These are phyloP conservation scores for Hanseniaspora gamundiae DNA, from an alignment of 1,139 yeast species.

Conservation along the genomic window DNA sequence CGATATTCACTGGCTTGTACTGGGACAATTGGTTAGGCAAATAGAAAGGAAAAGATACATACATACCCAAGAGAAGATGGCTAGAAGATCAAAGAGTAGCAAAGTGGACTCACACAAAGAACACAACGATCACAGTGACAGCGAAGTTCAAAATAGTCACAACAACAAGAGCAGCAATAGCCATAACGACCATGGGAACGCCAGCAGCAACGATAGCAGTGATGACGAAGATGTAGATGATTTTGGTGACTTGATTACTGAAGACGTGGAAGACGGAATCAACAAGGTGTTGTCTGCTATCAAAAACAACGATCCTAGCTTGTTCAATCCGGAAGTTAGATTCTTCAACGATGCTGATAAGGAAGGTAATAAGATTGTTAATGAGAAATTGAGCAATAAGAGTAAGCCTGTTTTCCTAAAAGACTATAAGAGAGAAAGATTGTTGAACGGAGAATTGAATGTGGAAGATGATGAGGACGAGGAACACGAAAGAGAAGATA, in stretches of 20 bases:
- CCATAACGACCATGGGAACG: slow-evolving; percentile 16
- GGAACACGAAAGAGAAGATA: slow-evolving; percentile 30
- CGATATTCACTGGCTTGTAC: too few species aligned
- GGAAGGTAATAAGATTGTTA: slow-evolving; percentile 3
- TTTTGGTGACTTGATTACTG: slow-evolving; percentile 76
- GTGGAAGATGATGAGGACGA: slow-evolving; percentile 38
- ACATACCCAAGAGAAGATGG: too few species aligned
- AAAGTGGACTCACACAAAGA: too few species aligned
- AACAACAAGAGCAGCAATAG: slow-evolving; percentile 56
- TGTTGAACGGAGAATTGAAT: slow-evolving; percentile 49
- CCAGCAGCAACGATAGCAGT: slow-evolving; percentile 14
- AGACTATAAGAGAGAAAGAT: slow-evolving; percentile 81
- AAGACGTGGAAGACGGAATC: slow-evolving; percentile 73
- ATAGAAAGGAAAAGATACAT: too few species aligned
- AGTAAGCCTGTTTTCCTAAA: slow-evolving; percentile 79
- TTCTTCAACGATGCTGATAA: slow-evolving; percentile 59
- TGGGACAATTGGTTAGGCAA: too few species aligned
- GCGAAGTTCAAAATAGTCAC: too few species aligned
- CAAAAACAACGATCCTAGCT: slow-evolving; percentile 44
- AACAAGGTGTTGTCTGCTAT: slow-evolving; percentile 60
- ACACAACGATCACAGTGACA: too few species aligned
- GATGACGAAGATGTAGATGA: slow-evolving; percentile 81
- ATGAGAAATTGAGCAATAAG: not conserved
- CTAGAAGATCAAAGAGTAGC: too few species aligned
- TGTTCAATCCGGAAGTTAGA: slow-evolving; percentile 53